Percentiles rank a stretch among this genome's conserved stretches.
These are phyloP conservation scores for Macrophomina tecta DNA, from an alignment of 2,329 filamentous ascomycete species.

Conservation along the genomic window DNA sequence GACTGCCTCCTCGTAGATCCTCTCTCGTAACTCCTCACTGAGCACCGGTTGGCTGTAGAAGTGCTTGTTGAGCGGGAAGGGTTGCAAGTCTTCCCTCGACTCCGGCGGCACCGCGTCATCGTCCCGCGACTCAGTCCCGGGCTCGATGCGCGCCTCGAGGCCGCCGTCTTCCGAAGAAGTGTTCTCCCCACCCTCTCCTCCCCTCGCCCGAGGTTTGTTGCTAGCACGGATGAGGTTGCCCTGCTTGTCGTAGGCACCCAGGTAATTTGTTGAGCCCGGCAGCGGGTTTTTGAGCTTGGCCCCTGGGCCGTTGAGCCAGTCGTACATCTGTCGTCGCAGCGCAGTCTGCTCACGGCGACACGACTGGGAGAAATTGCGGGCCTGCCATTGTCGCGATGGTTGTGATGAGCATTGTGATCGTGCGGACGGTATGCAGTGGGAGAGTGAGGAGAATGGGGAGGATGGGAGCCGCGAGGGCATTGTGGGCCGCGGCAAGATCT, in stretches of 20 bases:
- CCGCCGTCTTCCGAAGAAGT: constrained; percentile 24
- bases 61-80: constrained; percentile 75
- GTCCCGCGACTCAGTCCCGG: constrained; percentile 23
- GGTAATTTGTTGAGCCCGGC: constrained; percentile 60
- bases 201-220: constrained; percentile 21
- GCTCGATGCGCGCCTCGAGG: constrained; percentile 30
- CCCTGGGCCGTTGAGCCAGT: constrained; percentile 65
- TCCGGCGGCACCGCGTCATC: constrained; percentile 38
- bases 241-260: constrained; percentile 58
- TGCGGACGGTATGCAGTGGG: constrained; percentile 26
- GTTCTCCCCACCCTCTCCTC: constrained; percentile 28
- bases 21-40: constrained; percentile 72
- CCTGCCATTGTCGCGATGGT: constrained; percentile 19
- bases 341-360: constrained; percentile 51
- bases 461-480: constrained; percentile 41
- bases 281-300: constrained; percentile 55
- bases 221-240: constrained; percentile 53
- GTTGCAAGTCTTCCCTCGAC: constrained; percentile 48
- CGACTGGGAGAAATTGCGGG: constrained; percentile 45
- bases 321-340: constrained; percentile 62
- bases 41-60: constrained; percentile 78
- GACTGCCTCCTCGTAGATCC: constrained; percentile 63
- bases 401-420: constrained; percentile 31
- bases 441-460: constrained; percentile 33
- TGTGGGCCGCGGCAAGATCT: constrained; percentile 13